Evolutionary conservation across 176 grass and related monocot genomes (phyloP), one percentile per base, ranked within the genome.

Genomic region (Carex parvula): DNA sequence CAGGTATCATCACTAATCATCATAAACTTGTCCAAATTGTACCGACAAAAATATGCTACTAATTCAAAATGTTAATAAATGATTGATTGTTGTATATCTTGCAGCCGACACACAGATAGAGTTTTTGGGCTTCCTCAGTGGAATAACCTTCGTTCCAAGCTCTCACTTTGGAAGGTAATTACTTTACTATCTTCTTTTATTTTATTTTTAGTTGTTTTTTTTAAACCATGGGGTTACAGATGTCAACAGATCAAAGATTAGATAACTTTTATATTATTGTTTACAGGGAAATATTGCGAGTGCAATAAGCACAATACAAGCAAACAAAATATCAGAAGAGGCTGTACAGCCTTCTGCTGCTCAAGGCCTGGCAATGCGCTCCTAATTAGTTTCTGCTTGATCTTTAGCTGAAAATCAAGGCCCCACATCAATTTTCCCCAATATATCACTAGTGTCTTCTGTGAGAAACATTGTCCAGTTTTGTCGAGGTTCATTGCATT

Each of bases 121-220:
- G 64, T 94, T 20, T 99, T 99, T 50, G 96, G 81, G 60, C 74
- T 92, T 75, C 44, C 91, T 79, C 86, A 99, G 58, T 99, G 96
- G 96, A 86, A 95, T 56, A 93, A 77, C 84, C 84, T 99, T 64
- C 93, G 83, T 70, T 84, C 87, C 73, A 99, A 95, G 74, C 96
- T 99, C 75, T 86, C 88, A 85, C 65, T 85, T 57, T 99, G 96
- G 91, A 99, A 88, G 91, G 96, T 99, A 89, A 94, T 5, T 59
- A 32, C 35, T 70, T 70, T 3, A 14, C 20, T 20, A 52, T 55
- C 48, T 65, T 68, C 21, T 11, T 54, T 65, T 68, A 29, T 54
- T 83, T 66, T 62, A 3, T 84, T 48, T 15, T 33, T 66, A 56
- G 10, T 56, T 78, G 18, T 64, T 26, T 64, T 63, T 44, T 61